Evolutionary conservation across 768 basidiomycete genomes (phyloP).

Genomic region (Termitomyces sp.): DNA sequence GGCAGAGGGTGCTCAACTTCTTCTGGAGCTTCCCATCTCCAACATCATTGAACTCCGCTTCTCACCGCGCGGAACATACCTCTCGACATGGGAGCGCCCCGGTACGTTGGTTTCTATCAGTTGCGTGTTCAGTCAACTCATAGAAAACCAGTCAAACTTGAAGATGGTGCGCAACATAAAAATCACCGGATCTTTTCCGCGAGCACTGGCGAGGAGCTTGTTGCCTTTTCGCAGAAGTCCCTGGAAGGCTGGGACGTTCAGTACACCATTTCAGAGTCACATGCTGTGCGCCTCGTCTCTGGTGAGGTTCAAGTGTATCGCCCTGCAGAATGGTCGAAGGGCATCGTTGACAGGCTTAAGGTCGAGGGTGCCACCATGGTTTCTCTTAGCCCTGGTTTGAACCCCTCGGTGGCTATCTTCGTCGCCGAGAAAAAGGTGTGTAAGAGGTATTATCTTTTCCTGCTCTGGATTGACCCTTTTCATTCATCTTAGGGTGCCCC

Average conservation of each 20-base stretch:
- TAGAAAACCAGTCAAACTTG: slow-evolving; percentile 61
- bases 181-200: slow-evolving; percentile 90
- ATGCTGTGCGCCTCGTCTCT: slow-evolving; percentile 76
- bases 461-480: background rate
- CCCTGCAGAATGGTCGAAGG: slow-evolving; percentile 75
- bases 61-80: slow-evolving; percentile 88
- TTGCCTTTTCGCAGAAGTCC: slow-evolving; percentile 86
- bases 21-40: slow-evolving; percentile 69
- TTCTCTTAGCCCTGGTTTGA: slow-evolving; percentile 76
- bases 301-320: slow-evolving; percentile 81
- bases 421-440: slow-evolving; percentile 88
- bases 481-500: slow-evolving; percentile 64
- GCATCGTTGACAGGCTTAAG: slow-evolving; percentile 74
- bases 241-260: slow-evolving; percentile 89
- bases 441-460: background rate
- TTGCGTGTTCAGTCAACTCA: background rate
- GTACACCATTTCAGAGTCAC: slow-evolving; percentile 85
- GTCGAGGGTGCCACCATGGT: slow-evolving; percentile 80
- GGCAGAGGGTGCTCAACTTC: slow-evolving; percentile 65
- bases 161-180: slow-evolving; percentile 88
- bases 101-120: slow-evolving; percentile 30
- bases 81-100: slow-evolving; percentile 95
- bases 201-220: slow-evolving; percentile 81
- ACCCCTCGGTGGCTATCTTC: slow-evolving; percentile 89
- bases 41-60: slow-evolving; percentile 84